Evolutionary conservation across 1,284 basidiomycete genomes (phyloP).

Genomic region (Apiotrichum veenhuisii): DNA sequence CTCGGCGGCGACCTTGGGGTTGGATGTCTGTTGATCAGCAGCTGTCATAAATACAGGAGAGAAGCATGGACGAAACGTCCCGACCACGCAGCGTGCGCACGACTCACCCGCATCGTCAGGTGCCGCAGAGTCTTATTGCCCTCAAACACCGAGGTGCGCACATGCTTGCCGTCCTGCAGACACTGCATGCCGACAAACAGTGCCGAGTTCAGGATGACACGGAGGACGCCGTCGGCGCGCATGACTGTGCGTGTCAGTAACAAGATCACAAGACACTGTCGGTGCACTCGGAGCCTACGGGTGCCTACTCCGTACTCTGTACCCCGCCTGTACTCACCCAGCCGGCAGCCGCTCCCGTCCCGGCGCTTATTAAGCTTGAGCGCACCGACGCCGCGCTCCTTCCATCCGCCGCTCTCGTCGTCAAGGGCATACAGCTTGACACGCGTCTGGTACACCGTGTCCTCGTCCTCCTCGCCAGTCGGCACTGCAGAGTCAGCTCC

Average conservation of each 20-base stretch:
- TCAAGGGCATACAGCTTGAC: conserved; percentile 77
- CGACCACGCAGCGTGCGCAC: too few species aligned
- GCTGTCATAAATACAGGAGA: too few species aligned
- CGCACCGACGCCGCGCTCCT: conserved; percentile 79
- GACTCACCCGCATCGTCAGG: conserved; percentile 70
- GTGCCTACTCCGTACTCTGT: too few species aligned
- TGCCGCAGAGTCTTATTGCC: conserved; percentile 61
- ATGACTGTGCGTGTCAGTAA: conserved; percentile 69
- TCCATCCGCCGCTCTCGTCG: conserved; percentile 64
- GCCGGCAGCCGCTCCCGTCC: conserved; percentile 65
- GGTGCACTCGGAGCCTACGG: too few species aligned
- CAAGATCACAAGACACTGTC: too few species aligned
- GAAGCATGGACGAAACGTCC: too few species aligned
- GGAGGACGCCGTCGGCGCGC: conserved; percentile 87
- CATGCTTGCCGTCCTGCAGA: conserved; percentile 68
- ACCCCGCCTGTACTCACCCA: conserved; percentile 55
- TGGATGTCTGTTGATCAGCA: conserved; percentile 62
- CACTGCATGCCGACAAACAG: conserved; percentile 84
- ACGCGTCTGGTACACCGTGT: conserved; percentile 75
- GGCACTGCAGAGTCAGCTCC: conserved; percentile 55
- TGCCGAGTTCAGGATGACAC: conserved; percentile 76
- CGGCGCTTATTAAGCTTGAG: conserved; percentile 74
- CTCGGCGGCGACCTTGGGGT: conserved; percentile 58
- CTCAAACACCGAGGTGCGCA: conserved; percentile 73
- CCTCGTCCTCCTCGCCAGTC: conserved; percentile 90